Conservation (phyloP, 2,329 filamentous ascomycete genomes). For the Colletotrichum cuscutae region DNA sequence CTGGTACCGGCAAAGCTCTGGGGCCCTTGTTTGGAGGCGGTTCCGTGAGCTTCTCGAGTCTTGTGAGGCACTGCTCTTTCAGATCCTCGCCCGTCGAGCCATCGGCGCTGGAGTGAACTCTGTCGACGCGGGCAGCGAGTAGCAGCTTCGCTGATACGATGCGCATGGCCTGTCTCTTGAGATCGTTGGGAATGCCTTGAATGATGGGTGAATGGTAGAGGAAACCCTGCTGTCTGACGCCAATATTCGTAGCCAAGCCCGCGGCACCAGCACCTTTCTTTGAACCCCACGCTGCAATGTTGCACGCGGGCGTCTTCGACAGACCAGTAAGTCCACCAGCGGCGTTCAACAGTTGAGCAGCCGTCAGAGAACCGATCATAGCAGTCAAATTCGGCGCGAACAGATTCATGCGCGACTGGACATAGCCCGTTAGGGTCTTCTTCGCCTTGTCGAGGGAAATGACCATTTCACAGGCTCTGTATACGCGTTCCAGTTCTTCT, state of each 20-base stretch:
- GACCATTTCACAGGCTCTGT: conserved; percentile 86
- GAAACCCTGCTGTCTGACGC: conserved; percentile 90
- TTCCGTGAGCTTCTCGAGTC: conserved; percentile 92
- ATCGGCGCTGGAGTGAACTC: conserved; percentile 82
- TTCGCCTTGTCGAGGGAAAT: conserved; percentile 90
- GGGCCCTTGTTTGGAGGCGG: conserved; percentile 89
- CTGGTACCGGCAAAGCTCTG: conserved; percentile 88
- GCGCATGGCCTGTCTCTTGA: conserved; percentile 93
- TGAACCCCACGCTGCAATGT: conserved; percentile 88
- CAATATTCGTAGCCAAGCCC: conserved; percentile 92
- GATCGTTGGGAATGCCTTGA: conserved; percentile 79
- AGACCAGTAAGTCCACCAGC: conserved; percentile 89
- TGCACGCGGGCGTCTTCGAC: conserved; percentile 93
- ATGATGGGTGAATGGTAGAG: conserved; percentile 94
- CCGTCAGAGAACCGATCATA: conserved; percentile 90
- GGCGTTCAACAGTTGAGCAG: conserved; percentile 95
- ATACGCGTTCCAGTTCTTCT: conserved; percentile 79
- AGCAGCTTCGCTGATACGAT: conserved; percentile 94
- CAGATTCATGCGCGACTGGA: conserved; percentile 95
- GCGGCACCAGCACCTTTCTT: conserved; percentile 81
- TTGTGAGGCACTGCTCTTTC: conserved; percentile 82
- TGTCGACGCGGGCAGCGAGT: conserved; percentile 91
- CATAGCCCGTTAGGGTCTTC: conserved; percentile 87
- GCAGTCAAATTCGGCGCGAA: conserved; percentile 95
- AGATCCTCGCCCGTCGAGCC: conserved; percentile 86